Evolutionary conservation across 192 early-diverging fungal species (phyloP).

Genomic region (Gryganskiella cystojenkinii): DNA sequence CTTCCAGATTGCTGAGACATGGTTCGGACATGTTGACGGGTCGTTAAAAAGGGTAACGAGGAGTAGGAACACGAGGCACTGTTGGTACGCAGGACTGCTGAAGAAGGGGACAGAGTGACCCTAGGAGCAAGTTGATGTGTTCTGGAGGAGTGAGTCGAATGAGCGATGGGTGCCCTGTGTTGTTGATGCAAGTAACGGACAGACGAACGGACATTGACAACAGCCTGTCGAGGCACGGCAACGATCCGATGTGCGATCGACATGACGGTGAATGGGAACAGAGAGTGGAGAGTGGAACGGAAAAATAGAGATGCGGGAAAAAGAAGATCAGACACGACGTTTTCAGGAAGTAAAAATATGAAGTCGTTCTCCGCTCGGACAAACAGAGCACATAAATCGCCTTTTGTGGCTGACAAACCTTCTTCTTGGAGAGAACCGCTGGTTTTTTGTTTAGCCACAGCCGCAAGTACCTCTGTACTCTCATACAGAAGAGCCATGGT

Average conservation of each 20-base stretch:
- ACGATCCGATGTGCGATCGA: background rate
- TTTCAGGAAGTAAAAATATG: background rate
- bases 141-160: no score
- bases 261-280: background rate
- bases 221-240: background rate
- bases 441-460: background rate
- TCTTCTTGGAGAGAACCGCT: background rate
- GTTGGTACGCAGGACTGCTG: background rate
- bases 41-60: background rate
- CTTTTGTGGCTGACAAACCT: background rate
- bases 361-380: background rate
- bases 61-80: background rate
- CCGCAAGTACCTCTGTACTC: no score
- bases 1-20: no score
- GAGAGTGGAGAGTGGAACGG: conserved; percentile 4
- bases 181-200: background rate
- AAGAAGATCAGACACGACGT: background rate
- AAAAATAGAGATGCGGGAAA: background rate
- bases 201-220: background rate
- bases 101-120: background rate
- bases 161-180: no score
- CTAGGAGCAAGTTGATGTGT: no score
- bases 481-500: no score
- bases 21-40: no score
- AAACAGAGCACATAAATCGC: background rate